Evolutionary conservation across 2,329 filamentous ascomycete genomes (phyloP).

Genomic region (Cadophora luteo-olivacea): DNA sequence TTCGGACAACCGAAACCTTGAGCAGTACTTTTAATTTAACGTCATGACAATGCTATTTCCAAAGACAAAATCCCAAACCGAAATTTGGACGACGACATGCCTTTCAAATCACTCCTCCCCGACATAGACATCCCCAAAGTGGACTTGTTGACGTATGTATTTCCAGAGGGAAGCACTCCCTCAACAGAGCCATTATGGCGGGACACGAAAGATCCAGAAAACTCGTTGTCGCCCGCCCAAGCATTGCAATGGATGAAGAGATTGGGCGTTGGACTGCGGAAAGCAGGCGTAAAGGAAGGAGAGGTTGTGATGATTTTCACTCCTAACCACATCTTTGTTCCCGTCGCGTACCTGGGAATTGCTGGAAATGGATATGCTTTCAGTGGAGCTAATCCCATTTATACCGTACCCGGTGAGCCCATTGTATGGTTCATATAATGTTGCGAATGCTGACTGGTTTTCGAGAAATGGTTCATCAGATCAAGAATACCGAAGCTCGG

Average conservation of each 20-base stretch:
- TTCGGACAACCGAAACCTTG: background rate
- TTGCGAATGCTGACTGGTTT: background rate
- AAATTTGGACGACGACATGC: conserved; percentile 30
- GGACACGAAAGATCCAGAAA: conserved; percentile 53
- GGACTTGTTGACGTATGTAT: conserved; percentile 37
- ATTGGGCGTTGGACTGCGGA: conserved; percentile 56
- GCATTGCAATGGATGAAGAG: conserved; percentile 58
- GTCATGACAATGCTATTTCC: background rate
- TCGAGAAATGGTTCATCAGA: conserved; percentile 57
- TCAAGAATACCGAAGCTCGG: conserved; percentile 57
- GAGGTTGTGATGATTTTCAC: conserved; percentile 62
- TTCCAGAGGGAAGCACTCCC: conserved; percentile 49
- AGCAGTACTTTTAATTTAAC: background rate
- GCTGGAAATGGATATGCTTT: conserved; percentile 60
- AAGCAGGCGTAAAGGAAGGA: conserved; percentile 52
- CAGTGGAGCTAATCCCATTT: conserved; percentile 60
- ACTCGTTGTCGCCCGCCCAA: conserved; percentile 54
- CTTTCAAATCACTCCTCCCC: conserved; percentile 33
- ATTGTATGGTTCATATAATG: background rate
- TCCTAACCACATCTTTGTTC: conserved; percentile 61
- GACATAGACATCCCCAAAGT: conserved; percentile 34
- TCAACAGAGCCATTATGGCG: conserved; percentile 59
- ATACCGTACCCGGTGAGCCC: conserved; percentile 53
- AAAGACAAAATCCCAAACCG: background rate
- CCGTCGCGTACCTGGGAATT: conserved; percentile 59